Percentiles rank a stretch among this genome's conserved stretches.
Conservation (phyloP, 441 rosid species). For the Metrosideros polymorpha region DNA sequence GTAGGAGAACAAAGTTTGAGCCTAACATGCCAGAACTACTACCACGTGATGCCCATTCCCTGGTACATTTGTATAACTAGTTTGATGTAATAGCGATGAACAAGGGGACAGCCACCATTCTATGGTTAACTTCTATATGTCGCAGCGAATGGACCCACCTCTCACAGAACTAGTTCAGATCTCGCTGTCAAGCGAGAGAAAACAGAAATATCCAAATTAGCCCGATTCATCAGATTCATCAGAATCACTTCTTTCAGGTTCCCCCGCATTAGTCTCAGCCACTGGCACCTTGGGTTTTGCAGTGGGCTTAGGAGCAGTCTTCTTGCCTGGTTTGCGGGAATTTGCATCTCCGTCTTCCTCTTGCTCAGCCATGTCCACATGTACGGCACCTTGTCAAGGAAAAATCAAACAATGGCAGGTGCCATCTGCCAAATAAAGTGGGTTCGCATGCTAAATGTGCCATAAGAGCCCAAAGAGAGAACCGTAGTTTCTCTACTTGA, state of each 20-base stretch:
- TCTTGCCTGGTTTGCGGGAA: slow-evolving; percentile 38
- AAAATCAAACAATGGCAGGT: neutral
- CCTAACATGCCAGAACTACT: neutral
- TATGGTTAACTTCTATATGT: no score
- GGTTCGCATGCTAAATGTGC: neutral
- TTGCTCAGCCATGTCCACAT: slow-evolving; percentile 48
- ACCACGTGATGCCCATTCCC: no score
- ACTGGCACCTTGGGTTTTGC: slow-evolving; percentile 54
- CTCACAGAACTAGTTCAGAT: neutral
- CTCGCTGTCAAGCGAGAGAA: neutral
- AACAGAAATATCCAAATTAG: slow-evolving; percentile 8
- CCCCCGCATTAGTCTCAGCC: slow-evolving; percentile 30
- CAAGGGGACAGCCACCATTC: neutral
- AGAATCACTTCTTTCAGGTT: slow-evolving; percentile 69
- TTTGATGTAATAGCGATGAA: neutral
- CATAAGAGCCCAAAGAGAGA: neutral
- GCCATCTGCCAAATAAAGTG: neutral
- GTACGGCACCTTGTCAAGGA: slow-evolving; percentile 32
- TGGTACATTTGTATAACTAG: neutral
- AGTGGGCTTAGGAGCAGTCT: slow-evolving; percentile 35
- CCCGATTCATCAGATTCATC: slow-evolving; percentile 83
- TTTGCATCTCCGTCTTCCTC: slow-evolving; percentile 51
- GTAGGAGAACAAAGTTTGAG: neutral
- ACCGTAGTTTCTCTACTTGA: neutral
- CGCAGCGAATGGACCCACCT: neutral